A percentile compares a stretch with the other conserved stretches of the same genome.
phyloP scores from a whole-genome alignment of 2,329 filamentous ascomycete genomes.

The Fusarium pilosicola region DNA sequence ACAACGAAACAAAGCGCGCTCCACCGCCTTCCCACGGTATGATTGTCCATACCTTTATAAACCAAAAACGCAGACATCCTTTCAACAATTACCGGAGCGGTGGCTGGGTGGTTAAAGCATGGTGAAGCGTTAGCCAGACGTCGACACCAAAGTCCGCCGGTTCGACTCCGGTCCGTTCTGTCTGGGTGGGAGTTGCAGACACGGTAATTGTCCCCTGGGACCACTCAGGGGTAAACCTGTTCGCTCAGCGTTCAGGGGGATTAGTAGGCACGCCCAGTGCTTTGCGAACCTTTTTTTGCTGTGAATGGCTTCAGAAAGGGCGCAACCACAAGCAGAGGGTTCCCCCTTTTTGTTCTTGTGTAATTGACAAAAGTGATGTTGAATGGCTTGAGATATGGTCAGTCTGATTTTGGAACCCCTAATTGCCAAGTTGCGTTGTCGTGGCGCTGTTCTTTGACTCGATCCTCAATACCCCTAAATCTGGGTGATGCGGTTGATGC shows the following conservation, averaged over 20 bases:
- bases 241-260: constrained; percentile 9
- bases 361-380: neutral
- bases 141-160: neutral
- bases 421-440: neutral
- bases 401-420: rapidly evolving
- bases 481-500: neutral
- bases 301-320: neutral
- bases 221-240: constrained; percentile 2
- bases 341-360: rapidly evolving
- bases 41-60: neutral
- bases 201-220: neutral
- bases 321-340: rapidly evolving
- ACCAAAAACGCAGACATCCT: neutral
- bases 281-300: constrained; percentile 20
- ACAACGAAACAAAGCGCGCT: rapidly evolving
- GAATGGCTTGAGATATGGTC: neutral
- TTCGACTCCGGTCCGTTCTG: neutral
- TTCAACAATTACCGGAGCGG: neutral
- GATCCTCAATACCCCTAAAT: neutral
- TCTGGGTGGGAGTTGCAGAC: constrained; percentile 2
- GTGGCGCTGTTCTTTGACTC: neutral
- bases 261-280: constrained; percentile 21
- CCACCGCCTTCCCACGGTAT: neutral
- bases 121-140: rapidly evolving
- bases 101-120: constrained; percentile 16